Conservation (phyloP, 129 eudicot genomes). For the Flaveria ramosissima region DNA sequence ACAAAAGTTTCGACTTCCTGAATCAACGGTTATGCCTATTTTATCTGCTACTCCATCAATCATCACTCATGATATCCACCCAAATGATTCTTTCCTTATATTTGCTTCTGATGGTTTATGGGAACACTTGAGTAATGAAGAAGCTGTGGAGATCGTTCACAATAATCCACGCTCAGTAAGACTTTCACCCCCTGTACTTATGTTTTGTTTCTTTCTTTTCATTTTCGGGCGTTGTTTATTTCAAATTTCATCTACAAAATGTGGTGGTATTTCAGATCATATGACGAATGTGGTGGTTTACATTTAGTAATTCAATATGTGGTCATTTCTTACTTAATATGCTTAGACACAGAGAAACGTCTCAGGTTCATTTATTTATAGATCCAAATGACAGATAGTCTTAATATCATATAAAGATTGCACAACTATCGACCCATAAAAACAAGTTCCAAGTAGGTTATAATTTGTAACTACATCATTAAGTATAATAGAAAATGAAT, state of each 20-base stretch:
- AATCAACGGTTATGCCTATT: constrained; percentile 60
- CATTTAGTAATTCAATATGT: not conserved
- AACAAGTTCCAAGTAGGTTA: too few relatives aligned
- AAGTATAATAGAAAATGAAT: too few relatives aligned
- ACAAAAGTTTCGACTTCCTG: constrained; percentile 59
- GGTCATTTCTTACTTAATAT: not conserved
- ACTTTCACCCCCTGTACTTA: not conserved
- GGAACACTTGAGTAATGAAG: constrained; percentile 77
- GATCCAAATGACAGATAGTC: too few relatives aligned
- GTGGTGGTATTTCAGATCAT: constrained; percentile 6
- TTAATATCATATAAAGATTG: too few relatives aligned
- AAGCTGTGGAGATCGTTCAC: constrained; percentile 71
- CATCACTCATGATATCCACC: constrained; percentile 61
- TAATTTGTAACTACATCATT: too few relatives aligned
- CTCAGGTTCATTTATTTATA: too few relatives aligned
- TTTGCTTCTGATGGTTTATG: constrained; percentile 85
- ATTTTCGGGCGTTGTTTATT: not conserved
- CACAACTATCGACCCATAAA: too few relatives aligned
- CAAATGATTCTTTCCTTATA: constrained; percentile 63
- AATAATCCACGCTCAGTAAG: constrained; percentile 65
- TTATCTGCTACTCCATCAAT: constrained; percentile 66
- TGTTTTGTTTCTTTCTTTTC: not conserved
- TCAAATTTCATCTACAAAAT: not conserved
- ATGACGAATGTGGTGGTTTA: constrained; percentile 7
- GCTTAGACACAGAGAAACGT: not conserved